Evolutionary conservation across 1,284 basidiomycete species (phyloP), one percentile per base, ranked within the genome.

Genomic region (Mixia osmundae): DNA sequence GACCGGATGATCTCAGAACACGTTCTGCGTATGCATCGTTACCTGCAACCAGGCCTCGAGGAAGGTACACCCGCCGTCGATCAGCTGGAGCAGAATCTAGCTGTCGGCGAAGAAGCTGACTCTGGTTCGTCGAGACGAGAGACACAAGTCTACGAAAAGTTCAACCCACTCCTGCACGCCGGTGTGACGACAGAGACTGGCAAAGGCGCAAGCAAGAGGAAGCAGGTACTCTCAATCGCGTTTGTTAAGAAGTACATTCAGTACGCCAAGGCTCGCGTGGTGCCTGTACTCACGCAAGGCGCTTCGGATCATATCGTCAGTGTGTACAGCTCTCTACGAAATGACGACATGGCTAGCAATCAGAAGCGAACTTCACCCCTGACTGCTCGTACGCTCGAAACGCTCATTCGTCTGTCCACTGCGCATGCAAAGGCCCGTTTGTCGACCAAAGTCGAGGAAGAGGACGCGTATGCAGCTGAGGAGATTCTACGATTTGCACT

Each of bases 191-290:
- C 62, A 12, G 67, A 69, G 30, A 66, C 67, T 23, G 46, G 44
- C 28, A 39, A 40, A 35, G 46, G 41, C 15, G 42, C 41, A 41
- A 37, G 45, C 29, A 49, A 49, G 36, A 69, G 73, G 55, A 66
- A 68, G 43, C 83, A 97, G 57, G 74, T 99, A 25, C 65, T 99
- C 30, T 82, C 74, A 45, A 83, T 94, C 43, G 62, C 73, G 4
- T 99, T 99, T 54, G 72, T 97, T 54, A 99, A 99, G 59, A 97
- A 95, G 61, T 97, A 91, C 55, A 78, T 97, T 38, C 89, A 97
- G 58, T 95, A 95, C 54, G 78, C 91, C 36, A 97, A 95, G 61
- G 76, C 68, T 57, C 72, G 75, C 48, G 66, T 72, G 33, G 66
- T 77, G 48, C 91, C 91, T 1, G 70, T 68, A 20, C 61, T 97